Evolutionary conservation across 768 basidiomycete genomes (phyloP), one percentile per base, ranked within the genome.

Genomic region (Mycena indigotica): DNA sequence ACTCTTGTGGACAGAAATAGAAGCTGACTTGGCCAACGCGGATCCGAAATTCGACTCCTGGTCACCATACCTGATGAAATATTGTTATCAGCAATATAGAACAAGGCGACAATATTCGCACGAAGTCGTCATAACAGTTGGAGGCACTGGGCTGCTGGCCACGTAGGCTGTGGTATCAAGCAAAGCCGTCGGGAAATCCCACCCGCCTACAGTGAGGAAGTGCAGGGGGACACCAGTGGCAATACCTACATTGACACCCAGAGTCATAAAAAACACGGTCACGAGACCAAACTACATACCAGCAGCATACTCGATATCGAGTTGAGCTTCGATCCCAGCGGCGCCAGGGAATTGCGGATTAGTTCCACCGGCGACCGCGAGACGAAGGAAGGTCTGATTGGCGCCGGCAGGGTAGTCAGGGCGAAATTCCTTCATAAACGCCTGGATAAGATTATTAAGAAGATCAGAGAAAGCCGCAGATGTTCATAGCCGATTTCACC

Each of bases 61-160:
- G 44, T 57, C 56, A 23, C 50, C 56, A 38, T 52, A 56, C 12
- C 46, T 50, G n/a, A 24, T 44, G 30, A 25, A 3, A 8, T 4
- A 19, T 40, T 49, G 17, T 38, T 5, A 26, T 35, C 55, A 50
- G 15, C 41, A 12, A 23, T 16, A 12, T 44, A 39, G 32, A 23
- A 16, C 49, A 21, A 17, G 38, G 4, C 32, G 12, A 38, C 12
- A 44, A 15, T 44, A 12, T 8, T 5, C 56, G 41, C 52, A 81
- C 77, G 75, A 77, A 73, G 58, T 80, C 77, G 49, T 83, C 81
- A 45, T 77, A 71, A 38, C 82, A 77, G 3, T 70, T 73, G 63
- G 83, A 81, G 58, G 77, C 76, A 0, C 75, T 79, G 3, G 79
- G 75, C 24, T 80, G 78, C 1, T 76, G 72, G 64, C 78, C 77